Conservation (phyloP, 305 asterid species). For the Fraxinus latifolia region DNA sequence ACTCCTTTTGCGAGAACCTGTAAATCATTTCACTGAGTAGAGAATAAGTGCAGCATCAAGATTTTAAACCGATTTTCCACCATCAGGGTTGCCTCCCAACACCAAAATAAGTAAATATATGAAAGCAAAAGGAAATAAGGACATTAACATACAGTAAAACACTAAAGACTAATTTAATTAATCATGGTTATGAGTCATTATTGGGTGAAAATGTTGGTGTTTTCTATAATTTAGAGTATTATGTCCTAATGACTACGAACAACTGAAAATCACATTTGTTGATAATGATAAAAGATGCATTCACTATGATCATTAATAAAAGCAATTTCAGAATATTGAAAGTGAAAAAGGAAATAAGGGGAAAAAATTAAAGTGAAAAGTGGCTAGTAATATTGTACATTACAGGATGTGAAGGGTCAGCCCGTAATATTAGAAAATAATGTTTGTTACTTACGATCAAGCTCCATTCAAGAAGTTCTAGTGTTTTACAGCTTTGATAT, state of each 20-base stretch:
- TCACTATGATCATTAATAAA: slow-evolving; percentile 3
- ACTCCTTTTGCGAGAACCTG: slow-evolving; percentile 94
- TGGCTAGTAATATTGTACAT: not conserved
- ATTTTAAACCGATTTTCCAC: slow-evolving; percentile 10
- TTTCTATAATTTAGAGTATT: not conserved
- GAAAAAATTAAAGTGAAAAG: not conserved
- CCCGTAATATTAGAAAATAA: not conserved
- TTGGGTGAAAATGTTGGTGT: not conserved
- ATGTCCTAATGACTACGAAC: not conserved
- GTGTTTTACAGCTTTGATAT: not conserved
- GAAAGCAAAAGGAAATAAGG: not conserved
- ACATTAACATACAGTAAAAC: not conserved
- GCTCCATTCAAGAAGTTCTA: not conserved
- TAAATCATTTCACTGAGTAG: slow-evolving; percentile 27
- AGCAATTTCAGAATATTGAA: slow-evolving; percentile 16
- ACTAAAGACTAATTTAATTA: not conserved
- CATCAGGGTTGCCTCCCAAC: not conserved
- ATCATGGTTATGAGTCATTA: not conserved
- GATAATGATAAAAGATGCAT: not conserved
- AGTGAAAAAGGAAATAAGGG: slow-evolving; percentile 12
- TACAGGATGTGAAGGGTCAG: not conserved
- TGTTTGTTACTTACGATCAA: not conserved
- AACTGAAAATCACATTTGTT: slow-evolving; percentile 7
- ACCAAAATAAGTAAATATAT: not conserved
- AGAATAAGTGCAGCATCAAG: slow-evolving; percentile 21